Evolutionary conservation across 2,329 filamentous ascomycete genomes (phyloP), one percentile per base, ranked within the genome.

Genomic region (Niveomyces coronatus): DNA sequence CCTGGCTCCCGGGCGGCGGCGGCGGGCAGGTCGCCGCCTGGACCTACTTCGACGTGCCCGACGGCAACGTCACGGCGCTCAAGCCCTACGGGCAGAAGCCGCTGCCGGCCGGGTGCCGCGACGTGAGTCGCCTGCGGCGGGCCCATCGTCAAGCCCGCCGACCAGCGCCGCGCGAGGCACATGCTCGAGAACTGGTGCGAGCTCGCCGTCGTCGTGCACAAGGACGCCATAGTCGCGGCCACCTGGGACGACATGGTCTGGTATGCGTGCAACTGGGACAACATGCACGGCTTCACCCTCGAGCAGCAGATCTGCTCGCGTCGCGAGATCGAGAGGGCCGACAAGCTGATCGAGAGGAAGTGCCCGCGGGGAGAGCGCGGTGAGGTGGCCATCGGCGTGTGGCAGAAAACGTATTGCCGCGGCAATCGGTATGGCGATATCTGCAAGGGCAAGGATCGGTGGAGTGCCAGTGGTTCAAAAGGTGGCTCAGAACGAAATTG

Each of bases 181-280:
- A 30, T 35, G 32, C 32, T 40, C 20, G 32, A 8, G 15, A 40
- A 40, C 38, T 40, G 38, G 38, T 40, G 38, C 32, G 38, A 40
- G 32, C 9, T 28, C 22, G 15, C 11, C n/a, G 14, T 18, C n/a
- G 15, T 9, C n/a, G 13, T 31, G 9, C 20, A 40, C 8, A 27
- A 26, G 28, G 27, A 17, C 28, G 27, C 18, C 28, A 26, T 40
- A 13, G 32, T 27, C 15, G 13, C 31, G 16, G 38, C 27, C 26
- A 2, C 36, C 9, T 13, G 17, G 20, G 31, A 35, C 26, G 38
- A 35, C 32, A 40, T 40, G 38, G 6, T 35, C 3, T 40, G 20
- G 19, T 40, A 31, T n/a, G 5, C 31, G 9, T 40, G 38, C 28
- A 35, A 31, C 32, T 36, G 32, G 27, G 32, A 40, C 32, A 20